Evolutionary conservation across 306 rosid species (phyloP).

Genomic region (Elaeagnus macrophylla): DNA sequence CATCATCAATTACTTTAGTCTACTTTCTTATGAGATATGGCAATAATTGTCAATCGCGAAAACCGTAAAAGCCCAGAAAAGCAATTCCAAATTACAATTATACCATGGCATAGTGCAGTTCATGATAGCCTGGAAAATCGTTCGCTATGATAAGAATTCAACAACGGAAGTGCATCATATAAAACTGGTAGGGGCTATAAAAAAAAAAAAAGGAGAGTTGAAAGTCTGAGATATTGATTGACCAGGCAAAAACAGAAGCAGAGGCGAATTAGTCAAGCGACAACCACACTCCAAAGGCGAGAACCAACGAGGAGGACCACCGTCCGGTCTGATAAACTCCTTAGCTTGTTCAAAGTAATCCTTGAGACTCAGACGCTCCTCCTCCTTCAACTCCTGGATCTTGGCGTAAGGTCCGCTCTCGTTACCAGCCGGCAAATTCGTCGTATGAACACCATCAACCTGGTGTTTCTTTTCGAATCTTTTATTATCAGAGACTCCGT

Average conservation of each 20-base stretch:
- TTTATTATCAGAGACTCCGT: conserved; percentile 3
- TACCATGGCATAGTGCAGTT: no score
- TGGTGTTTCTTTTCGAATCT: conserved; percentile 13
- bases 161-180: neutral
- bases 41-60: no score
- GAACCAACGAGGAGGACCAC: conserved; percentile 89
- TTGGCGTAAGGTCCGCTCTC: neutral
- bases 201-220: neutral
- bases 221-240: neutral
- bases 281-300: conserved; percentile 55
- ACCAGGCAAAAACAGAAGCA: conserved; percentile 78
- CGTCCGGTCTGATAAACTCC: conserved; percentile 36
- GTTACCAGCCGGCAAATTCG: neutral
- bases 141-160: neutral
- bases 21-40: no score
- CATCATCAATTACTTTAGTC: no score
- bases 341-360: conserved; percentile 41
- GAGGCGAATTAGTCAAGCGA: conserved; percentile 42
- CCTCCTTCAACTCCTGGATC: conserved; percentile 5
- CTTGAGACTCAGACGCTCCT: conserved; percentile 20
- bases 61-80: neutral
- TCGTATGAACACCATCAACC: conserved; percentile 4
- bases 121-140: no score
- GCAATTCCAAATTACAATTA: neutral
- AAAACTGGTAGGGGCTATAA: no score